A percentile compares a stretch with the other conserved stretches of the same genome.
phyloP scores from a whole-genome alignment of 192 early-diverging fungal species.

The Ramicandelaber brevisporus region DNA sequence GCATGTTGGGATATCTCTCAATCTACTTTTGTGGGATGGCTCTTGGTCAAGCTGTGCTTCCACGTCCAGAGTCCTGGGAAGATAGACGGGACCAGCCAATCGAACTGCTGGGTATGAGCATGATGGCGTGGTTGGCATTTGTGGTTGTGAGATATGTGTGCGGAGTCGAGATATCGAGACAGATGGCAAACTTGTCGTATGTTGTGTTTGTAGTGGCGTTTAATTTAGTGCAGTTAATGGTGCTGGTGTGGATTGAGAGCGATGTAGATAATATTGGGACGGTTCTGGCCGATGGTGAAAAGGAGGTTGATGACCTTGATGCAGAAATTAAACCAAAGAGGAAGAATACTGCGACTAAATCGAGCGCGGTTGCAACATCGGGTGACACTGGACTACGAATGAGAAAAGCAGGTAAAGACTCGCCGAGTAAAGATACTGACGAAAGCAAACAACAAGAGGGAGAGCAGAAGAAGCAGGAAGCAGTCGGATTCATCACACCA shows the following conservation, averaged over 20 bases:
- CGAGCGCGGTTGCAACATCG: too few species aligned
- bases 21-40: conserved; percentile 60
- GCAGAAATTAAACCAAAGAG: too few species aligned
- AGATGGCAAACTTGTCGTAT: conserved; percentile 53
- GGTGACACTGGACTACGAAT: too few species aligned
- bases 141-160: conserved; percentile 19
- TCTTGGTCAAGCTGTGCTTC: conserved; percentile 33
- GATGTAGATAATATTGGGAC: conserved; percentile 5
- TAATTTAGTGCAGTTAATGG: conserved; percentile 31
- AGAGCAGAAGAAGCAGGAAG: too few species aligned
- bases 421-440: too few species aligned
- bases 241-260: conserved; percentile 32
- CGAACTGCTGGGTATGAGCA: conserved; percentile 14
- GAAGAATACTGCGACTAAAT: too few species aligned
- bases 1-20: conserved; percentile 57
- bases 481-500: too few species aligned
- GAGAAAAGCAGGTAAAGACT: too few species aligned
- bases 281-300: conserved; percentile 4
- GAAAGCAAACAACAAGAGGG: too few species aligned
- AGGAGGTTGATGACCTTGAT: too few species aligned
- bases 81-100: conserved; percentile 17
- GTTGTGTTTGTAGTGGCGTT: conserved; percentile 50
- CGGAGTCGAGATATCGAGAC: conserved; percentile 34
- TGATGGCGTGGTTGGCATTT: conserved; percentile 18
- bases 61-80: conserved; percentile 12